These are phyloP conservation scores for Rhizophagus sp. DNA, from an alignment of 192 early-diverging fungal species.

Conservation along the genomic window DNA sequence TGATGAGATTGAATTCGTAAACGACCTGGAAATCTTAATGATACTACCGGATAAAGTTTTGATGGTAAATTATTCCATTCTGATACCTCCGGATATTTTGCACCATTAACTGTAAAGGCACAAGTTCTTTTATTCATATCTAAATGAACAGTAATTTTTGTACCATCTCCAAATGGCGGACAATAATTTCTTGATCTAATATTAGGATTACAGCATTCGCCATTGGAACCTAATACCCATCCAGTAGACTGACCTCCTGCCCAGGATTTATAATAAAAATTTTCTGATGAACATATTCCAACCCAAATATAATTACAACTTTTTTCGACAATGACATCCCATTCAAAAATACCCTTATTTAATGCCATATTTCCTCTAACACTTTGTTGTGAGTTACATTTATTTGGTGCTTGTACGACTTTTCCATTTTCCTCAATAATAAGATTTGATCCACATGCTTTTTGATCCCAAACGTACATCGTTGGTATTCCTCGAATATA, in stretches of 20 bases:
- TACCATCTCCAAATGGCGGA: conserved; percentile 4
- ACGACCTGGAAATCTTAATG: neutral
- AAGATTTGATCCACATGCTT: neutral
- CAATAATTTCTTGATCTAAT: neutral
- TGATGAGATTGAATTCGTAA: neutral
- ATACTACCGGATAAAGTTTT: conserved; percentile 21
- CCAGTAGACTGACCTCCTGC: neutral
- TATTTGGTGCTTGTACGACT: neutral
- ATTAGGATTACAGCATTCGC: neutral
- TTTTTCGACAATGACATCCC: conserved; percentile 14
- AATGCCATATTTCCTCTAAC: neutral
- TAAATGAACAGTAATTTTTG: conserved; percentile 20
- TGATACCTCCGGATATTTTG: neutral
- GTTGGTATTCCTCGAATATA: too few relatives aligned
- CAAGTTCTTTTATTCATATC: conserved; percentile 22
- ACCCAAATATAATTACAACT: neutral
- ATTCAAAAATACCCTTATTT: neutral
- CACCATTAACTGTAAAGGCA: conserved; percentile 12
- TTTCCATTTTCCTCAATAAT: neutral
- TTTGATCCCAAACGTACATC: too few relatives aligned
- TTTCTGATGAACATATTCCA: neutral
- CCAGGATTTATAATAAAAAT: neutral
- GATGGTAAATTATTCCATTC: conserved; percentile 19
- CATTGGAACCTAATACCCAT: conserved; percentile 7
- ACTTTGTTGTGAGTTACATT: neutral